These are phyloP conservation scores for Amaranthus palmeri DNA, from an alignment of 148 eudicot species.

Conservation along the genomic window DNA sequence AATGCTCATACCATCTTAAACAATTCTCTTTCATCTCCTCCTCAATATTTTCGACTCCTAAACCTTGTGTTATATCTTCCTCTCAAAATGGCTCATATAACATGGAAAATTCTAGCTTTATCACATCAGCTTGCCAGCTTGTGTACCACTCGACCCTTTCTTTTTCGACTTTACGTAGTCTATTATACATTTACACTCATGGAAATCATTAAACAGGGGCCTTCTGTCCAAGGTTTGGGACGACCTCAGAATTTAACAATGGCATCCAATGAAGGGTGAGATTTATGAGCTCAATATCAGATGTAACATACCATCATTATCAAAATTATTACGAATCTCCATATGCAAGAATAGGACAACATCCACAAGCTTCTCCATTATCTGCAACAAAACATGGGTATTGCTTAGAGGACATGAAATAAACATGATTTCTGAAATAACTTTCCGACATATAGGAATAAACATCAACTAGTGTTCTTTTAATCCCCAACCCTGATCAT, in stretches of 20 bases:
- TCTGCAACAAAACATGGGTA: slow-evolving; percentile 21
- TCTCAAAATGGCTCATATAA: not conserved
- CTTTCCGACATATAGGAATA: not conserved
- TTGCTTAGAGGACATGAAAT: slow-evolving; percentile 4
- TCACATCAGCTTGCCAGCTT: not conserved
- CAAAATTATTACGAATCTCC: slow-evolving; percentile 29
- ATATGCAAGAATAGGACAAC: slow-evolving; percentile 34
- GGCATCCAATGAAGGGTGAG: not conserved
- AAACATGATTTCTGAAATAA: not conserved
- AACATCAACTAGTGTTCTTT: not conserved
- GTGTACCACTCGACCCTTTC: not conserved
- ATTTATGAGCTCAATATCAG: slow-evolving; percentile 4
- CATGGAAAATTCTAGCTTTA: not conserved
- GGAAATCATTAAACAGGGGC: too few relatives aligned
- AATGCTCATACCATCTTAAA: too few relatives aligned
- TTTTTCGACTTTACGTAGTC: not conserved
- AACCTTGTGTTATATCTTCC: too few relatives aligned
- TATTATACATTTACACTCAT: too few relatives aligned
- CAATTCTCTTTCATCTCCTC: too few relatives aligned
- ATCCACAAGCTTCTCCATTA: slow-evolving; percentile 46
- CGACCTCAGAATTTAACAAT: too few relatives aligned
- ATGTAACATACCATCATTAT: slow-evolving; percentile 27
- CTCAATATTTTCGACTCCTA: too few relatives aligned
- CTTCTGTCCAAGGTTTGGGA: too few relatives aligned
- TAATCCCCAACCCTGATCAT: too few relatives aligned